A percentile compares a stretch with the other conserved stretches of the same genome.
phyloP scores from a whole-genome alignment of 139 green algal genomes.

The Chlorella sp. region DNA sequence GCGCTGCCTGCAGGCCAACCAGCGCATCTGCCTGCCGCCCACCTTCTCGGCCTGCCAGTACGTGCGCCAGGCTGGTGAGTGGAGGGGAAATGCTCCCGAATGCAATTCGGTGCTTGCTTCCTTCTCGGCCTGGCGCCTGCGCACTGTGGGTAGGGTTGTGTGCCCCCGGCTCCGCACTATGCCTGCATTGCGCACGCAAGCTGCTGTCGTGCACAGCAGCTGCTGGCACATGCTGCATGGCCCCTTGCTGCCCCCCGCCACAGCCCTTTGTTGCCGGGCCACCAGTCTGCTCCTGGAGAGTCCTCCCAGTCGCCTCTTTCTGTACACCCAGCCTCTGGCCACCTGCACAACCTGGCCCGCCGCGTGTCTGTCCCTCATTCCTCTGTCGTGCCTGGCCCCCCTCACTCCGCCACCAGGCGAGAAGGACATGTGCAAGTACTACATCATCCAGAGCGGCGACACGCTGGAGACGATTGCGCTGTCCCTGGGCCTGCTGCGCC shows the following conservation, averaged over 20 bases:
- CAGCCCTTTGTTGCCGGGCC: too few relatives aligned
- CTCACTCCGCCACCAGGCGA: not conserved
- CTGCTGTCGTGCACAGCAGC: too few relatives aligned
- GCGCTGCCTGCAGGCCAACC: slow-evolving; percentile 18
- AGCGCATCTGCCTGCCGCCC: slow-evolving; percentile 37
- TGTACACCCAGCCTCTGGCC: not conserved
- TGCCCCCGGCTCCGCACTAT: too few relatives aligned
- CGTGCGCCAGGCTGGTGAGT: not conserved
- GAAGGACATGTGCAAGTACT: slow-evolving; percentile 21
- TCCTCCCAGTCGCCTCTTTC: not conserved
- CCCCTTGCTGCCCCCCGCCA: too few relatives aligned
- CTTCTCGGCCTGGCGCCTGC: too few relatives aligned
- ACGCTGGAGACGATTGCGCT: slow-evolving; percentile 10
- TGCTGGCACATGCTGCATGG: too few relatives aligned
- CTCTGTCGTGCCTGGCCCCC: not conserved
- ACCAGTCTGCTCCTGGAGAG: too few relatives aligned
- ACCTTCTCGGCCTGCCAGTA: slow-evolving; percentile 13
- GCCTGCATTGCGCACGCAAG: too few relatives aligned
- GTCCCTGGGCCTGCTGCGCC: not conserved
- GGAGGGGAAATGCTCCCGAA: too few relatives aligned
- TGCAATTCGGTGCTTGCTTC: too few relatives aligned
- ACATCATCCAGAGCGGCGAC: slow-evolving; percentile 22
- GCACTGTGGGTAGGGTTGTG: too few relatives aligned
- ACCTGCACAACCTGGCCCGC: not conserved
- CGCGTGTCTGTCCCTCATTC: too few relatives aligned